phyloP scores from a whole-genome alignment of 23 red algal genomes.

The Agarophyton chilense region DNA sequence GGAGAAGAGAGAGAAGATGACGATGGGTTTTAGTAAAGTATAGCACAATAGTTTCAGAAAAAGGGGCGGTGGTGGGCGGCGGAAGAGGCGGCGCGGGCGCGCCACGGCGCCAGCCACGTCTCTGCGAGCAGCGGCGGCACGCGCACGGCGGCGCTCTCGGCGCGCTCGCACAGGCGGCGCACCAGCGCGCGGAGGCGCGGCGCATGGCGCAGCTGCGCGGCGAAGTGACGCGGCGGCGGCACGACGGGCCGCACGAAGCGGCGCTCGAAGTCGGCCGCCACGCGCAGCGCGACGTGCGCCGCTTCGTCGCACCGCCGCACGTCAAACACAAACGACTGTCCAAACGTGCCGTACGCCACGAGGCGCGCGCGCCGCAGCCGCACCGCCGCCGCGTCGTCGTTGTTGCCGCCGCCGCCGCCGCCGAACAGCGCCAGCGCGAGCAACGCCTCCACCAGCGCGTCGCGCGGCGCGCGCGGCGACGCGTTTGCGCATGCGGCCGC shows the following conservation, averaged over 20 bases:
- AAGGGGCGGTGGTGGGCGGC: neutral
- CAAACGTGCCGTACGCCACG: neutral
- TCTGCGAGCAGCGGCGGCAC: neutral
- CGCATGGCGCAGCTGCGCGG: neutral
- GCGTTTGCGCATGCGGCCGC: no score
- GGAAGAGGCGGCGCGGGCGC: neutral
- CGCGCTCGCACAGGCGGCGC: neutral
- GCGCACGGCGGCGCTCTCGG: neutral
- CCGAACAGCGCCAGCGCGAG: no score
- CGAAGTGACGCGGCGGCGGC: constrained; percentile 27
- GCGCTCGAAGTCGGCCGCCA: neutral
- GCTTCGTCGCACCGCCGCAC: constrained; percentile 1
- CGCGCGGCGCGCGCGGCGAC: neutral
- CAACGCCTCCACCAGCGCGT: no score
- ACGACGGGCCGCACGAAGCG: neutral
- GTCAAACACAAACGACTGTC: neutral
- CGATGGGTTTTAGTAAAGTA: neutral
- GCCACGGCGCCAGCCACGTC: constrained; percentile 9
- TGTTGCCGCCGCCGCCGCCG: no score
- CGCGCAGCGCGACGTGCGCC: neutral
- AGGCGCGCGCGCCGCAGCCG: neutral
- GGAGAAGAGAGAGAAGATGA: constrained; percentile 1
- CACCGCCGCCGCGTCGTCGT: no score
- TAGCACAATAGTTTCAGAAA: no score
- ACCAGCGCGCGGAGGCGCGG: neutral